Evolutionary conservation across 1,139 yeast species (phyloP), one percentile per base, ranked within the genome.

Genomic region (Yarrowia galli): DNA sequence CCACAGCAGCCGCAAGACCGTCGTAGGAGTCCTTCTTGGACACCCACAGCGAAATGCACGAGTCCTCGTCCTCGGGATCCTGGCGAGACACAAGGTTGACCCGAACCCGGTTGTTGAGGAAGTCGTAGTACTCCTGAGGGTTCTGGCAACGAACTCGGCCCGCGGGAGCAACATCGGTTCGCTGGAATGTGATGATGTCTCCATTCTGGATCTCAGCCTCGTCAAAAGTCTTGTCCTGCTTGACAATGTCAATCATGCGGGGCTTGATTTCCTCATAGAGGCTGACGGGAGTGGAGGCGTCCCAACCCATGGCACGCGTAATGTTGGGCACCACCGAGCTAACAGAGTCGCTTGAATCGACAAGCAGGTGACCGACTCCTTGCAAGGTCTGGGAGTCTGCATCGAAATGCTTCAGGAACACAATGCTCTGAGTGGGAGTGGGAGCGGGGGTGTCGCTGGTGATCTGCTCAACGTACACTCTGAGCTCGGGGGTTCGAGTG

Each of bases 341-440:
- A 15, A 90, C 78, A 2, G 78, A 74, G 42, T 82, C 85, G 65
- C 83, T 83, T 58, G 83, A 83, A n/a, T 83, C 77, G 2, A 89
- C 86, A 38, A 83, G 79, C n/a, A 83, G 78, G 73, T 90, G 90
- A 0, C 91, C 84, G 25, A 90, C 78, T 0, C 97, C 96, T 20
- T 78, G 77, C 16, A 91, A 76, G 9, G 82, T 77, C 74, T 89
- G 91, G 0, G 79, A 74, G 4, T 77, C 75, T 1, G 83, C 83
- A 74, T 92, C 93, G 78, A 89, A 92, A 71, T 83, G 83, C 75
- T 93, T 93, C 68, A 92, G 74, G 72, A 92, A 89, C 1, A 92
- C 72, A 25, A 88, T 74, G 40, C 84, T 79, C 69, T 83, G 80
- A 23, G 79, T 25, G 68, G 56, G 36, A 35, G 66, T 45, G 13